These are phyloP conservation scores for Postia placenta DNA, from an alignment of 768 basidiomycete genomes.

Conservation along the genomic window DNA sequence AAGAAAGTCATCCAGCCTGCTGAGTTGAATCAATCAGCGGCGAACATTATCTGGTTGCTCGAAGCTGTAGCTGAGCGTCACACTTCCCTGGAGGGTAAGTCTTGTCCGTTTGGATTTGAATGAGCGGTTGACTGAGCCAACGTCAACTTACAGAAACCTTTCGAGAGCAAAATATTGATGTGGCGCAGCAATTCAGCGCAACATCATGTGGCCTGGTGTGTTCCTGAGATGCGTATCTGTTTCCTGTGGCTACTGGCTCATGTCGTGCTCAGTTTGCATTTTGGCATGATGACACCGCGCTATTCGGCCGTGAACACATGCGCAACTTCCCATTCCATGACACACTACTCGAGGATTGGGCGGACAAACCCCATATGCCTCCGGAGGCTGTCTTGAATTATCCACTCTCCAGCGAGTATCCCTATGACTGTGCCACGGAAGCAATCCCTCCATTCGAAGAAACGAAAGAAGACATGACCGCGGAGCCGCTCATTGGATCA, in stretches of 20 bases:
- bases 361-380: background rate
- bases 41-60: background rate
- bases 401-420: background rate
- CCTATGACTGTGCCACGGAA: background rate
- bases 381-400: background rate
- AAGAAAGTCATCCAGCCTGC: background rate
- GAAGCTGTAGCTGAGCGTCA: background rate
- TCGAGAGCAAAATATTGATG: constrained; percentile 18
- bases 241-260: no score
- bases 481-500: background rate
- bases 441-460: background rate
- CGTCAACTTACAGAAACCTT: constrained; percentile 15
- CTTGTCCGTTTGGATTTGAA: no score
- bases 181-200: constrained; percentile 18
- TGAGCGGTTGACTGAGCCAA: no score
- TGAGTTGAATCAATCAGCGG: background rate
- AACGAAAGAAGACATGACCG: background rate
- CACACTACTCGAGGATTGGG: background rate
- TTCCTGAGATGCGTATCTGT: constrained; percentile 15
- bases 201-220: constrained; percentile 23
- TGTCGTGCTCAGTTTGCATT: constrained; percentile 9
- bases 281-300: constrained; percentile 5
- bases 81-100: background rate
- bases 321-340: constrained; percentile 3
- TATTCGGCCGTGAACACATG: constrained; percentile 6